phyloP scores from a whole-genome alignment of 2,329 filamentous ascomycete genomes.

The Trichoderma koningiopsis region DNA sequence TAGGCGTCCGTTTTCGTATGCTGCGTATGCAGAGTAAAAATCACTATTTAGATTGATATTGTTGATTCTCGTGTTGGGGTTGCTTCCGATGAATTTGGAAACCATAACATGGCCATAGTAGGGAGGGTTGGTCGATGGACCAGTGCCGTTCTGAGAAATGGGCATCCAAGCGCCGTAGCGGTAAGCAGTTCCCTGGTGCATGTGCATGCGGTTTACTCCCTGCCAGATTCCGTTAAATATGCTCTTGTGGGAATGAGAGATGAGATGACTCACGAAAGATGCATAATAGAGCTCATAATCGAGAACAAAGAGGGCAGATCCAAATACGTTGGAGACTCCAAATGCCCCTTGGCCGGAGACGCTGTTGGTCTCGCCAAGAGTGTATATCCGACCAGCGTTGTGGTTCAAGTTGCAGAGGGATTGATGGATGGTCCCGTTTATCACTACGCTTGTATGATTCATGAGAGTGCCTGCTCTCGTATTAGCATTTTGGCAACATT shows the following conservation, averaged over 20 bases:
- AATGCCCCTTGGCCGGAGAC: constrained; percentile 22
- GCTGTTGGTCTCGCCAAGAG: constrained; percentile 20
- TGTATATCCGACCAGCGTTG: constrained; percentile 11
- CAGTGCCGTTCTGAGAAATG: constrained; percentile 17
- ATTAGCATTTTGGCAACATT: no score
- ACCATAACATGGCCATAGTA: constrained; percentile 24
- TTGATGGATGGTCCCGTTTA: constrained; percentile 15
- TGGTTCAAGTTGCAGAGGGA: constrained; percentile 16
- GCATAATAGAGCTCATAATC: constrained; percentile 25
- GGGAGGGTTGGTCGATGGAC: constrained; percentile 22
- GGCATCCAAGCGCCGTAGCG: constrained; percentile 24
- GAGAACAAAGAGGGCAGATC: constrained; percentile 19
- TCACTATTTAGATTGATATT: constrained; percentile 17
- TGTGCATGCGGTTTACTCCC: constrained; percentile 21
- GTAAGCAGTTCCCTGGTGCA: constrained; percentile 21
- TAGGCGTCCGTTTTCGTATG: constrained; percentile 9
- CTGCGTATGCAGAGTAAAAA: constrained; percentile 23
- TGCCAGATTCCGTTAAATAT: not conserved
- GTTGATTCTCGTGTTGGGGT: constrained; percentile 16
- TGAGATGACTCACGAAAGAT: not conserved
- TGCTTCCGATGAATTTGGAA: constrained; percentile 19
- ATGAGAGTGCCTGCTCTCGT: constrained; percentile 14
- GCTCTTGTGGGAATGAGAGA: fast-evolving
- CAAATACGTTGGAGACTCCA: constrained; percentile 21
- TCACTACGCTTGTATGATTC: constrained; percentile 21